These are phyloP conservation scores for Przewalskia tangutica DNA, from an alignment of 257 asterid genomes.

Conservation along the genomic window DNA sequence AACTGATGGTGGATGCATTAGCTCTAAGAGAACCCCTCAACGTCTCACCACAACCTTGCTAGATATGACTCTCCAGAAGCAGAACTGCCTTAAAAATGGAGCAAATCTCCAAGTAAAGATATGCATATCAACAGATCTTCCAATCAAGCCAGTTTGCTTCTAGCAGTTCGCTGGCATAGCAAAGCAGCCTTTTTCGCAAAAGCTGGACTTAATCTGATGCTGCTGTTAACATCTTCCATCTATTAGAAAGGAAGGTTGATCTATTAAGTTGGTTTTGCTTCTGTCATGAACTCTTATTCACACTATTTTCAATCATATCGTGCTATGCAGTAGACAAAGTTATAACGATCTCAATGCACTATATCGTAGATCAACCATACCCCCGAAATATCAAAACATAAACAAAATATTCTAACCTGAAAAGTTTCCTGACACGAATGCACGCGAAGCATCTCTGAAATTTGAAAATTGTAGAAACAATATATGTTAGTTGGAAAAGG, in stretches of 20 bases:
- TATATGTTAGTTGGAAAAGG: neutral
- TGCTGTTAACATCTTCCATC: neutral
- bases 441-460: slow-evolving; percentile 89
- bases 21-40: neutral
- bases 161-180: neutral
- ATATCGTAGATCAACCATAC: neutral
- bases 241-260: neutral
- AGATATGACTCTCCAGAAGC: neutral
- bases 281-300: neutral
- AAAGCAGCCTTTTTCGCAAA: neutral
- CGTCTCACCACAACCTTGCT: neutral
- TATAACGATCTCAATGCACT: neutral
- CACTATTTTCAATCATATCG: neutral
- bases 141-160: neutral
- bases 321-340: neutral
- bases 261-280: neutral
- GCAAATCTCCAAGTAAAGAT: neutral
- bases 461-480: neutral
- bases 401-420: slow-evolving; percentile 37
- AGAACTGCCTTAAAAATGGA: neutral
- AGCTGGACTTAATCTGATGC: neutral
- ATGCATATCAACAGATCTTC: neutral
- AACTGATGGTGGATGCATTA: neutral
- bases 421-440: slow-evolving; percentile 91
- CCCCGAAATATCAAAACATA: neutral